These are phyloP conservation scores for Agroathelia rolfsii DNA, from an alignment of 1,284 basidiomycete species.

Conservation along the genomic window DNA sequence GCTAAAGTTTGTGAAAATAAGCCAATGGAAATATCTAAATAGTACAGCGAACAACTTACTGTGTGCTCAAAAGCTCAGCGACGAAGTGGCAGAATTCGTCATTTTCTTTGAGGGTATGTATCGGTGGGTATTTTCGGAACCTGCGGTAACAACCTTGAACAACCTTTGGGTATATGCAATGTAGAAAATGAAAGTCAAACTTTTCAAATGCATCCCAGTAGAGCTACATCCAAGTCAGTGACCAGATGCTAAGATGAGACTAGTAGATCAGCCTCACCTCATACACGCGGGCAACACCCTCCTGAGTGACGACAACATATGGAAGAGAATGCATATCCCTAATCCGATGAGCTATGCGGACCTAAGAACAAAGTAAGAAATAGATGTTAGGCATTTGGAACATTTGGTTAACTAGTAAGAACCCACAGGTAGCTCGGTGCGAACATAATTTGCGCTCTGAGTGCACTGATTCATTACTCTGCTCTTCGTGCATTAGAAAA, in stretches of 20 bases:
- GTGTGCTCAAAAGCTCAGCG: constrained; percentile 57
- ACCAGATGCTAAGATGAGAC: constrained; percentile 4
- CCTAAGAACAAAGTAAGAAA: no score
- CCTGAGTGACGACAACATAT: constrained; percentile 83
- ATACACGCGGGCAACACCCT: constrained; percentile 77
- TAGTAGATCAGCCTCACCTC: constrained; percentile 42
- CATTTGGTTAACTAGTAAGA: no score
- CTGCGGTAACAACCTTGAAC: constrained; percentile 27
- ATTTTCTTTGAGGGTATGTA: constrained; percentile 72
- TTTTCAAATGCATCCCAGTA: constrained; percentile 80
- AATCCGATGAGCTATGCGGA: constrained; percentile 81
- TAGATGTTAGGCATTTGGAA: no score
- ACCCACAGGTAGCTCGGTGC: constrained; percentile 81
- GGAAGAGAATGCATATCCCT: constrained; percentile 82
- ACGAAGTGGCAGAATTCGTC: constrained; percentile 70
- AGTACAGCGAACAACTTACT: constrained; percentile 36
- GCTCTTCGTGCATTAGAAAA: constrained; percentile 4
- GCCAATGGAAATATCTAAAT: constrained; percentile 7
- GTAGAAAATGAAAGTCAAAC: constrained; percentile 30
- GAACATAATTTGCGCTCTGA: constrained; percentile 83
- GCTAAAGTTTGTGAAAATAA: constrained; percentile 28
- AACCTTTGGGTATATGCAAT: constrained; percentile 4
- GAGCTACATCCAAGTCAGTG: constrained; percentile 32
- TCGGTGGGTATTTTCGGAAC: constrained; percentile 67
- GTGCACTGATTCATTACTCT: constrained; percentile 5